phyloP scores from a whole-genome alignment of 2,329 filamentous ascomycete species.

The Ceratocystis eucalypticola region DNA sequence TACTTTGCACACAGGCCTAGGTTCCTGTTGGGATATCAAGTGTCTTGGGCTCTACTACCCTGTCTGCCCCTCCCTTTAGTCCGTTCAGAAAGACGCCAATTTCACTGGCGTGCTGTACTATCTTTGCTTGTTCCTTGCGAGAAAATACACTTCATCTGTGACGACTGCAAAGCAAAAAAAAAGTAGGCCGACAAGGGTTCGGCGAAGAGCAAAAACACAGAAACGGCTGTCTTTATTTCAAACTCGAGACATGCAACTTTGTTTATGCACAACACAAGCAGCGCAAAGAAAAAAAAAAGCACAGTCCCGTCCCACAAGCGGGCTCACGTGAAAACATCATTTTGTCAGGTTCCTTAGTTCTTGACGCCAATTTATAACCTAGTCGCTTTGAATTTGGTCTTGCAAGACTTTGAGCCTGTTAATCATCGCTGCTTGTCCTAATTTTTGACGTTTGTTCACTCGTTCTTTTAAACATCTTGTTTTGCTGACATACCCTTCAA shows the following conservation, averaged over 20 bases:
- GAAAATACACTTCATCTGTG: neutral
- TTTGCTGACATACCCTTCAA: neutral
- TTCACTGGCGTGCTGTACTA: constrained; percentile 4
- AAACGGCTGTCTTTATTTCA: neutral
- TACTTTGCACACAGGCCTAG: neutral
- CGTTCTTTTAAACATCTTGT: neutral
- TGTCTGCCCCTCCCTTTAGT: constrained; percentile 16
- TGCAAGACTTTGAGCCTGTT: neutral
- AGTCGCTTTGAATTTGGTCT: neutral
- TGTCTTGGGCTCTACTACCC: neutral
- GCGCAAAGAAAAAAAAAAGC: constrained; percentile 4
- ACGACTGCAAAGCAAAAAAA: constrained; percentile 4
- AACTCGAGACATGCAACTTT: constrained; percentile 9
- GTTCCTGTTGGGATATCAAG: neutral
- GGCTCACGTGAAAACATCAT: constrained; percentile 6
- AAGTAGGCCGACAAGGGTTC: neutral
- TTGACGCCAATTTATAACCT: constrained; percentile 17
- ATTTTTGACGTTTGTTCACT: too few species aligned
- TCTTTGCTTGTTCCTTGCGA: constrained; percentile 6
- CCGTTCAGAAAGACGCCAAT: constrained; percentile 6
- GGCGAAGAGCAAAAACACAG: neutral
- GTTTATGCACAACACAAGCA: neutral
- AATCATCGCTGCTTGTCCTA: neutral
- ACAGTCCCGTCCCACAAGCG: constrained; percentile 6
- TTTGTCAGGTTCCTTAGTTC: constrained; percentile 2